Base-by-base conservation (phyloP, 2,329 filamentous ascomycete genomes). In the Claviceps sorghi region DNA sequence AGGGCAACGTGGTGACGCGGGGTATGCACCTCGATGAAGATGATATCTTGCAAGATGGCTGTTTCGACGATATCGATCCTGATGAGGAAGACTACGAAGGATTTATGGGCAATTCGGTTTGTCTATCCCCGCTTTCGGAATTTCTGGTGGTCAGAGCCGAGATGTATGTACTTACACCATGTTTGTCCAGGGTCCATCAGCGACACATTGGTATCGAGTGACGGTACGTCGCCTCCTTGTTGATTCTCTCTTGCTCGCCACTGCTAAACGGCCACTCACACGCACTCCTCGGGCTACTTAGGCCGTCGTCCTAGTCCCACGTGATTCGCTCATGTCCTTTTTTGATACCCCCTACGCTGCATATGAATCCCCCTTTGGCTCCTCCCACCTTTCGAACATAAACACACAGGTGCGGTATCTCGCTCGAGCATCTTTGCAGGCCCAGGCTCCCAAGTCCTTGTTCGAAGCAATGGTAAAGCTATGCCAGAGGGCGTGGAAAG, bases 51-150 rank as follows among this genome's bases (percentile, higher is more conserved):
- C 48, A 62, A 11, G 42, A 52, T 6, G 32, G 56, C 7, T 51
- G 52, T 19, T 66, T 65, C 46, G 54, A 54, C 0, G 53, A 52
- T 6, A 7, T 57, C 1, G 43, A 47, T 26, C 26, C 26, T 0
- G 38, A 5, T 22, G 53, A 61, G 11, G 60, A 64, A 47, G 53
- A 60, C 0, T 63, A 64, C 34, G 55, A 61, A 50, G 58, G 60
- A 7, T 65, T 56, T 22, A 61, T 57, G 56, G 62, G 63, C 1
- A 64, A 64, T 45, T 59, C 8, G 34, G 64, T 67, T 32, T 29
- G 56, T 50, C 36, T 40, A n/a, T 11, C 21, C 48, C 34, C 22
- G 29, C 29, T 7, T 7, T 34, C 5, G 10, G 9, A 22, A 10
- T 5, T 45, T 26, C 19, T 26, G 6, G 13, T 11, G 17, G 19